Conservation (phyloP, 495 filamentous ascomycete species). For the Trichoderma asperelloides region DNA sequence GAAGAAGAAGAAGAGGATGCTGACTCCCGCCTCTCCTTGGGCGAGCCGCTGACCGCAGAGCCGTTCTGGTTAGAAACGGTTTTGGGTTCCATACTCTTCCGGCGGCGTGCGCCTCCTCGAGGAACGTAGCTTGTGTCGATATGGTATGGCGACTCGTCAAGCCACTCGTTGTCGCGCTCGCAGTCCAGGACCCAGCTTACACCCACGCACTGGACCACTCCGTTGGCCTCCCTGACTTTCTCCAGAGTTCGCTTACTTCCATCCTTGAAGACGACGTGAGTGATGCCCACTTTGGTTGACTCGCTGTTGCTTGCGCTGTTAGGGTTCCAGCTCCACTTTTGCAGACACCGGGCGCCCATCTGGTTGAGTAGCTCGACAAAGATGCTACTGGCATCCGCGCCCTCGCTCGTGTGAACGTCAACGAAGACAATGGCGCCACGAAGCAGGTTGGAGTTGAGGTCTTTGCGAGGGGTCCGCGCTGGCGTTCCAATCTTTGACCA, state of each 20-base stretch:
- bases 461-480: conserved; percentile 42
- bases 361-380: conserved; percentile 74
- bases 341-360: conserved; percentile 80
- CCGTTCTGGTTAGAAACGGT: conserved; percentile 66
- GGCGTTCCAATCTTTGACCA: conserved; percentile 48
- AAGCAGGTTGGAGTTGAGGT: conserved; percentile 43
- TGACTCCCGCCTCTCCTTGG: conserved; percentile 24
- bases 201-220: conserved; percentile 73
- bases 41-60: conserved; percentile 37
- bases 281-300: conserved; percentile 64
- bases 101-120: conserved; percentile 65
- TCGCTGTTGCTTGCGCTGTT: conserved; percentile 22
- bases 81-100: conserved; percentile 88
- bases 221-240: conserved; percentile 68
- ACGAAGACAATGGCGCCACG: conserved; percentile 77
- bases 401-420: conserved; percentile 87
- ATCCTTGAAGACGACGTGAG: conserved; percentile 93
- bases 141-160: conserved; percentile 59
- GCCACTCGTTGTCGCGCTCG: conserved; percentile 69
- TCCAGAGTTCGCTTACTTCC: conserved; percentile 79
- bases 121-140: conserved; percentile 65
- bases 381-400: conserved; percentile 73
- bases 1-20: conserved; percentile 30
- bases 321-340: conserved; percentile 80
- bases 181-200: conserved; percentile 86